Conservation (phyloP, 495 filamentous ascomycete species). For the Bathelium albidoporum region DNA sequence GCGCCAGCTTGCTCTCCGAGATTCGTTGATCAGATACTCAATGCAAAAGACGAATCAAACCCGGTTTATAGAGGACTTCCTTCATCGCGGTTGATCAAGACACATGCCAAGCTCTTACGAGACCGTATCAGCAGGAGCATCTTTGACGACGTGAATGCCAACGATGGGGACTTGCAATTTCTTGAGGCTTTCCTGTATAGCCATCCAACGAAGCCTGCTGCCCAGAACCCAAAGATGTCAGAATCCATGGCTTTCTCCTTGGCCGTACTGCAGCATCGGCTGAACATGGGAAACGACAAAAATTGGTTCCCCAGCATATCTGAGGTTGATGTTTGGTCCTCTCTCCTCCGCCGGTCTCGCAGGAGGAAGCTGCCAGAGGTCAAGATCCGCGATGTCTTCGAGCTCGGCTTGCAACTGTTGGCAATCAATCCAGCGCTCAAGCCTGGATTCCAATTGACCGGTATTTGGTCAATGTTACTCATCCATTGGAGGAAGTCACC, state of each 20-base stretch:
- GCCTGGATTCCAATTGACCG: not conserved
- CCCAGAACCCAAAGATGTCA: not conserved
- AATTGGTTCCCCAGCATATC: constrained; percentile 10
- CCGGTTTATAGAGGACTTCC: constrained; percentile 14
- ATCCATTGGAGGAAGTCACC: constrained; percentile 14
- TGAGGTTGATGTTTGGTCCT: constrained; percentile 13
- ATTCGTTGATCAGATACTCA: constrained; percentile 14
- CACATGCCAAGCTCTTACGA: not conserved
- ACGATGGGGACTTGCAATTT: not conserved
- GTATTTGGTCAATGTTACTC: constrained; percentile 6
- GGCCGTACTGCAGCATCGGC: not conserved
- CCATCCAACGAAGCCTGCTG: not conserved
- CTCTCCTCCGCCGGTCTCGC: constrained; percentile 10
- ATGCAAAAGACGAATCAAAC: constrained; percentile 19
- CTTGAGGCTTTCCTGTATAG: not conserved
- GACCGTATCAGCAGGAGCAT: not conserved
- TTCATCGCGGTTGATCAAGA: not conserved
- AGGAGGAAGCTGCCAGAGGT: constrained; percentile 10
- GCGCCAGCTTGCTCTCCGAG: constrained; percentile 15
- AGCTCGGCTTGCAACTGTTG: constrained; percentile 15
- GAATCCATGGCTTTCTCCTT: not conserved
- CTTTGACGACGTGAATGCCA: not conserved
- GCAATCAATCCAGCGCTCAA: constrained; percentile 7
- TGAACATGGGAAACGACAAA: not conserved
- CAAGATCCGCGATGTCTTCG: constrained; percentile 9